A percentile compares a stretch with the other conserved stretches of the same genome.
phyloP scores from a whole-genome alignment of 257 asterid species.

The Primulina huaijiensis region DNA sequence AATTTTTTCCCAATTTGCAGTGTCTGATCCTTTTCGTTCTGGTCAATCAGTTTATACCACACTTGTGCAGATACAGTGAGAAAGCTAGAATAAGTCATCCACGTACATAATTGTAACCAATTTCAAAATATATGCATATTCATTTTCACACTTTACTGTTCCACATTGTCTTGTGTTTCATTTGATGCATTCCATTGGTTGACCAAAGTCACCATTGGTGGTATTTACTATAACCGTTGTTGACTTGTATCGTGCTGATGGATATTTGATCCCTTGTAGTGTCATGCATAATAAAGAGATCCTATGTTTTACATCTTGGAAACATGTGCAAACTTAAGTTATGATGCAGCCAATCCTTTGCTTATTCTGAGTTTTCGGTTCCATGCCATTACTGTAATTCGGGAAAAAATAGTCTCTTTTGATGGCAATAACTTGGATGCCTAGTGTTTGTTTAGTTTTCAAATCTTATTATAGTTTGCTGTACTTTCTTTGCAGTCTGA shows the following conservation, averaged over 20 bases:
- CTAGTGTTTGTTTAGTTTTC: constrained; percentile 1
- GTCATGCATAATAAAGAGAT: not conserved
- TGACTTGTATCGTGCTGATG: not conserved
- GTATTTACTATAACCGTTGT: not conserved
- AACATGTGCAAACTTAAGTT: not conserved
- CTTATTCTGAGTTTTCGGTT: not conserved
- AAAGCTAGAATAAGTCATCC: not conserved
- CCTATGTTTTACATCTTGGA: not conserved
- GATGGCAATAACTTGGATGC: not conserved
- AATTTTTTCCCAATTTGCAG: not conserved
- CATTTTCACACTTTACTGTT: not conserved
- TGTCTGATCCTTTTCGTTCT: not conserved
- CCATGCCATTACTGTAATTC: not conserved
- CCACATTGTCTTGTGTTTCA: not conserved
- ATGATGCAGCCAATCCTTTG: not conserved
- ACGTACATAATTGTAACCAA: not conserved
- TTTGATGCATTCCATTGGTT: not conserved
- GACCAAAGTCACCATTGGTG: not conserved
- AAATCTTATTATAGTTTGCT: not conserved
- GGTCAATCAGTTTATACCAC: not conserved
- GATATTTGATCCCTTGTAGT: not conserved
- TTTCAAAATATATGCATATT: not conserved
- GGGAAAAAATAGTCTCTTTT: not conserved
- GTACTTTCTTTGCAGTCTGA: not conserved
- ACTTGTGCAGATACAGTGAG: not conserved